Percentiles rank a stretch among this genome's conserved stretches.
phyloP scores from a whole-genome alignment of 495 filamentous ascomycete genomes.

The Peziza echinospora region DNA sequence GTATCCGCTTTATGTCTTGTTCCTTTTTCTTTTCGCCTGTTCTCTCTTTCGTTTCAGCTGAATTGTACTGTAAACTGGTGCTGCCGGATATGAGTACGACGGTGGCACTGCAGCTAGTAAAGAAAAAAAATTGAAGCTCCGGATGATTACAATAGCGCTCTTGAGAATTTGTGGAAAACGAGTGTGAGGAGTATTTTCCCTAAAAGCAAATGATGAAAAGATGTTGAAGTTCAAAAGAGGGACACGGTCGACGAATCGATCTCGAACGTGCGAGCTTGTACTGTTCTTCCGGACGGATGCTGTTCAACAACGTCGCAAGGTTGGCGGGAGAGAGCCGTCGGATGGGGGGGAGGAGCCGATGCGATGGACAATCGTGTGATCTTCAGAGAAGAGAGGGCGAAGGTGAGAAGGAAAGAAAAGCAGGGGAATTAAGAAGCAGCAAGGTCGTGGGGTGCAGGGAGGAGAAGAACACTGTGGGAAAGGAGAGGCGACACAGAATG shows the following conservation, averaged over 20 bases:
- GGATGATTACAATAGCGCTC: background rate
- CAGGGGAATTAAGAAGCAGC: background rate
- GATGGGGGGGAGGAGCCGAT: too few relatives aligned
- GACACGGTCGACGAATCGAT: background rate
- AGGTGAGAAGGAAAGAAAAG: background rate
- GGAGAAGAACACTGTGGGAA: background rate
- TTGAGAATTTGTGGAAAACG: background rate
- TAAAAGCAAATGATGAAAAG: background rate
- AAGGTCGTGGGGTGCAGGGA: background rate
- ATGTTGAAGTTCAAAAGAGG: background rate
- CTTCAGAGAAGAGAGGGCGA: too few relatives aligned
- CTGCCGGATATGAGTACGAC: too few relatives aligned
- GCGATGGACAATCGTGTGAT: too few relatives aligned
- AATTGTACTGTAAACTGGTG: too few relatives aligned
- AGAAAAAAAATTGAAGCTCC: background rate
- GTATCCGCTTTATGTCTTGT: too few relatives aligned
- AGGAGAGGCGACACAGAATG: background rate
- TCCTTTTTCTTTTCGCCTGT: too few relatives aligned
- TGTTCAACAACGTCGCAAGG: background rate
- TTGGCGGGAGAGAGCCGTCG: background rate
- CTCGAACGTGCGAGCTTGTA: background rate
- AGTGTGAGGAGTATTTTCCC: background rate
- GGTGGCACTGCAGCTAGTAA: background rate
- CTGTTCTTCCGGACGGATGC: background rate
- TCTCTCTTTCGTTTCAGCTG: too few relatives aligned